Evolutionary conservation across 345 rosid genomes (phyloP), one percentile per base, ranked within the genome.

Genomic region (Gossypium rotundifolium): DNA sequence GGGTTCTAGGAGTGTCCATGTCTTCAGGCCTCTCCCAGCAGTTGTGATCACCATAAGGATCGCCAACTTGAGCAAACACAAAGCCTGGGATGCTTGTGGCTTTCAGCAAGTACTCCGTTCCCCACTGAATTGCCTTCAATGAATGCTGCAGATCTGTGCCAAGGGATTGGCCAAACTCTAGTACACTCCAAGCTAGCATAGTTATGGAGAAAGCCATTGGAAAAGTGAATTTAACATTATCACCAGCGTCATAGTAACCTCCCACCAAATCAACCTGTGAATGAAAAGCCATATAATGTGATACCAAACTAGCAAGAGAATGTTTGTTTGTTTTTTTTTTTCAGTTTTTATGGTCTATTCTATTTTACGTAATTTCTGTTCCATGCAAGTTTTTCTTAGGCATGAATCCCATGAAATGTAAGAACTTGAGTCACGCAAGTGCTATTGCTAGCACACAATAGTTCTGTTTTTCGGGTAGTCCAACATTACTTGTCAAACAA

Each of bases 21-120:
- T 94, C 98, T 83, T 94, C 97, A 13, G 98, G 97, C 79, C 98
- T 89, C 75, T 91, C 91, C 97, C 98, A 92, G 81, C 97, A 92
- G 71, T 80, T 72, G 83, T 90, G 94, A 29, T 90, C 94, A 62
- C 65, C 59, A 20, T 83, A 55, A n/a, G 92, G 88, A 12, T 90
- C 90, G 10, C 88, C 94, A 6, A 90, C 88, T 65, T 84, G 89
- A 42, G 79, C 93, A 16, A 77, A 84, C 17, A 90, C 82, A 8
- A 77, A 13, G 29, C 85, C 84, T 10, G 90, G 94, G 60, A 75
- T 59, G 64, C 91, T 86, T 14, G 97, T 92, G 42, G 94, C 90
- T 81, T 90, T 88, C 49, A 94, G 81, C 27, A 94, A 86, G 83
- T 85, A 94, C 70, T 92, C 97, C 40, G 90, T 87, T 33, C 83